Evolutionary conservation across 768 basidiomycete genomes (phyloP).

Genomic region (Fistulinella prunicolor): DNA sequence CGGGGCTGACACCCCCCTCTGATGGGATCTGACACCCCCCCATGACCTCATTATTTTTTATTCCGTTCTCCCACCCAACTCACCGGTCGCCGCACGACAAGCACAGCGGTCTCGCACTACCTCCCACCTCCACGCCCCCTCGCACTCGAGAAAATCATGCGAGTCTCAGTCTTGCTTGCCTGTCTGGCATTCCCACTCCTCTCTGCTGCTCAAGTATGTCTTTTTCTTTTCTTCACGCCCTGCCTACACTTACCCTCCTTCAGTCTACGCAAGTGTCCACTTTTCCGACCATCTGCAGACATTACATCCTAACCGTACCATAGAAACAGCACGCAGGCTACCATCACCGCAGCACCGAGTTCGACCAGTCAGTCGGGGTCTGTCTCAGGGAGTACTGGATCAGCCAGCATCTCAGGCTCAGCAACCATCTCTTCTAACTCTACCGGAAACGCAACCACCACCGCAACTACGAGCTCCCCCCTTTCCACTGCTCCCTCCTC

Average conservation of each 20-base stretch:
- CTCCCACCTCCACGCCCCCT: neutral
- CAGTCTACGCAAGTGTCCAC: constrained; percentile 41
- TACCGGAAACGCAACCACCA: constrained; percentile 33
- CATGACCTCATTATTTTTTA: constrained; percentile 11
- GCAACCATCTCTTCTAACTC: constrained; percentile 15
- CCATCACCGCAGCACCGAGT: constrained; percentile 47
- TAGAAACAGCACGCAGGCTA: constrained; percentile 40
- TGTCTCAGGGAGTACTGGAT: constrained; percentile 19
- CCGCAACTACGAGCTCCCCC: constrained; percentile 10
- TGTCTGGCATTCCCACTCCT: constrained; percentile 26
- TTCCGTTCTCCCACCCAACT: constrained; percentile 7
- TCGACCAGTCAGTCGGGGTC: constrained; percentile 22
- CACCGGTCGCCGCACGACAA: no score
- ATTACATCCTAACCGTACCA: constrained; percentile 39
- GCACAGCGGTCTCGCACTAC: neutral
- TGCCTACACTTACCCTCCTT: constrained; percentile 3
- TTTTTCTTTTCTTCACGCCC: neutral
- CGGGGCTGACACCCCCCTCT: constrained; percentile 12
- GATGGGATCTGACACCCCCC: constrained; percentile 9
- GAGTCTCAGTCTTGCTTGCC: constrained; percentile 32
- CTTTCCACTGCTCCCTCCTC: constrained; percentile 56
- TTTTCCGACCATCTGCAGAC: constrained; percentile 12
- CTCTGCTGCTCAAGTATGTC: constrained; percentile 33
- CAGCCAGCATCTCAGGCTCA: constrained; percentile 23
- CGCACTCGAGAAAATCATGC: constrained; percentile 24